Evolutionary conservation across 306 rosid genomes (phyloP).

Genomic region (Luffa acutangula): DNA sequence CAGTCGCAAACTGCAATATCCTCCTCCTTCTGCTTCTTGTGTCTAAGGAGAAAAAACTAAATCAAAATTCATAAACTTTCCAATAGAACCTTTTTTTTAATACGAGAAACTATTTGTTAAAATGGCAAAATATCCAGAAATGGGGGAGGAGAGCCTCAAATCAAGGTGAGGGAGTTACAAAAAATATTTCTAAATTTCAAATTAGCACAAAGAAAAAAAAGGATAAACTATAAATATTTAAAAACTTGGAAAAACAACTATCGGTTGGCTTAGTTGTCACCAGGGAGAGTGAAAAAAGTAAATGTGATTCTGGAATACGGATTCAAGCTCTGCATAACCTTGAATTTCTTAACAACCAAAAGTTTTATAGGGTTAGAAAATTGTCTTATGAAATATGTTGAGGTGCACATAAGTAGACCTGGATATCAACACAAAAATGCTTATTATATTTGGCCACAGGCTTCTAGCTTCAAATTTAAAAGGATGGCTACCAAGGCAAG

Average conservation of each 20-base stretch:
- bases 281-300: not conserved
- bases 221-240: not conserved
- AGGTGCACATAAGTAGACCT: not conserved
- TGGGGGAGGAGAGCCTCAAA: not conserved
- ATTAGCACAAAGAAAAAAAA: not conserved
- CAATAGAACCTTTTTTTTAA: not conserved
- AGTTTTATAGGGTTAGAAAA: not conserved
- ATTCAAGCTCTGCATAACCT: not conserved
- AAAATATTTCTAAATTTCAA: not conserved
- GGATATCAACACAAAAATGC: not conserved
- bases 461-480: not conserved
- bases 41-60: slow-evolving; percentile 26
- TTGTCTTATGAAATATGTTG: not conserved
- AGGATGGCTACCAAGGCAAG: not conserved
- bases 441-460: not conserved
- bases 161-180: not conserved
- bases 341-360: not conserved
- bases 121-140: not conserved
- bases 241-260: not conserved
- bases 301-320: not conserved
- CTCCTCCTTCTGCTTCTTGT: slow-evolving; percentile 79
- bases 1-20: slow-evolving; percentile 81
- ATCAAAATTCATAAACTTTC: not conserved
- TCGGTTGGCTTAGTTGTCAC: not conserved
- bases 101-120: not conserved